Base-by-base conservation (phyloP, 2,329 filamentous ascomycete genomes). In the Volutella citrinella region DNA sequence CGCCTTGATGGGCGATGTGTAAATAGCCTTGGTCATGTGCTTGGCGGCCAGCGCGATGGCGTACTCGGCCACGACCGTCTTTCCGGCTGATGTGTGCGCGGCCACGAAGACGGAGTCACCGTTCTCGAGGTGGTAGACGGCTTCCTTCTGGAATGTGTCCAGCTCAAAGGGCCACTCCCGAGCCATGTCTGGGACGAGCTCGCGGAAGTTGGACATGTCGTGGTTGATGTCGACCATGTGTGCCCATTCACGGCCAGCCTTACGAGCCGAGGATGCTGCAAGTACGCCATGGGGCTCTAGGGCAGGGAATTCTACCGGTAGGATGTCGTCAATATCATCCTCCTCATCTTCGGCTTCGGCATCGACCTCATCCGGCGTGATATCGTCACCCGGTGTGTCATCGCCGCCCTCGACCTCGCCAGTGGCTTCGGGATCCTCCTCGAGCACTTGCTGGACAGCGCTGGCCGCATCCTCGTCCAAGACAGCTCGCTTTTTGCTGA, bases 1-100 rank as follows among this genome's bases (percentile, higher is more conserved):
- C 4, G 93, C 93, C 61, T 98, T 98, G 69, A 98, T 98, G 0
- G 93, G 93, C 1, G 93, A 97, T 0, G 93, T 98, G 60, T 98
- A 98, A 45, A 98, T 98, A 15, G 93, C 91, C 61, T 98, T 98
- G 8, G 93, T 98, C 91, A 97, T 97, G 59, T 98, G 93, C 57
- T 91, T 94, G n/a, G 88, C 84, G 19, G 93, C 93, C 38, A 98
- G 70, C 7, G 93, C 89, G 59, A 98, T 97, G 30, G 91, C 93
- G 62, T 98, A 98, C 59, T 98, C 93, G 18, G 93, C 93, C 11
- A 98, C 93, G 0, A 97, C 93, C 2, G 93, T 98, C 69, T 98
- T 98, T 36, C 93, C 93, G 15, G 93, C 93, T 20, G 93, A 98
- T 0, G 93, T 98, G 59, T 98, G 93, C 1, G 93, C 93, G 9